Evolutionary conservation across 345 rosid genomes (phyloP), one percentile per base, ranked within the genome.

Genomic region (Nasturtium officinale): DNA sequence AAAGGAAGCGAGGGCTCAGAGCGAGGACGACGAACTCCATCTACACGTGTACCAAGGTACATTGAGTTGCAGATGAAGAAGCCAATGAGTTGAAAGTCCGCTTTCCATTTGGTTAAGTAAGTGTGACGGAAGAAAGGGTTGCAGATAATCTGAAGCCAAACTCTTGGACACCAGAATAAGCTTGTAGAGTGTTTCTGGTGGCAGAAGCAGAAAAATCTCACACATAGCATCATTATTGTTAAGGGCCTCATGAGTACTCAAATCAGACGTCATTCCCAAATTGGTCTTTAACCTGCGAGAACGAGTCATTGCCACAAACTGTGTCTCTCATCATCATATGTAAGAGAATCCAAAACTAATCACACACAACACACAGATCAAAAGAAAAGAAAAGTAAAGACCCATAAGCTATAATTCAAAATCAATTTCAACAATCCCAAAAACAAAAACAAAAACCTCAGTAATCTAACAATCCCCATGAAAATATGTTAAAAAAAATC

Each of bases 91-190:
- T 81, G 60, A 69, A 67, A 84, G 47, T 38, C 66, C 1, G 86
- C 77, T 28, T 55, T 73, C 92, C 92, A 86, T 23, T 30, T 77
- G 16, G 65, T 69, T 63, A 79, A 29, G 78, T 87, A 87, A 56
- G 55, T 20, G 29, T 70, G 75, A 30, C 85, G 82, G 73, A 87
- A 87, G 35, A 65, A 61, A 38, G 86, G 59, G 69, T 82, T 78
- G 63, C 83, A 80, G 8, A 86, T 83, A 18, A 85, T 71, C 69
- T 53, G 70, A 65, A 87, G 87, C 92, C 90, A 86, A 86, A 33
- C 85, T 74, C 81, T 86, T 87, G 3, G 92, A 83, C 7, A 86
- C 88, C 35, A 75, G 32, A 51, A 86, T 77, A 33, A 80, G 59
- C 73, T 77, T 75, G 61, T 78, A 71, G 54, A 83, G 58, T 4